A percentile compares a stretch with the other conserved stretches of the same genome.
These are phyloP conservation scores for Mycosphaerella sp. DNA, from an alignment of 2,329 filamentous ascomycete genomes.

Conservation along the genomic window DNA sequence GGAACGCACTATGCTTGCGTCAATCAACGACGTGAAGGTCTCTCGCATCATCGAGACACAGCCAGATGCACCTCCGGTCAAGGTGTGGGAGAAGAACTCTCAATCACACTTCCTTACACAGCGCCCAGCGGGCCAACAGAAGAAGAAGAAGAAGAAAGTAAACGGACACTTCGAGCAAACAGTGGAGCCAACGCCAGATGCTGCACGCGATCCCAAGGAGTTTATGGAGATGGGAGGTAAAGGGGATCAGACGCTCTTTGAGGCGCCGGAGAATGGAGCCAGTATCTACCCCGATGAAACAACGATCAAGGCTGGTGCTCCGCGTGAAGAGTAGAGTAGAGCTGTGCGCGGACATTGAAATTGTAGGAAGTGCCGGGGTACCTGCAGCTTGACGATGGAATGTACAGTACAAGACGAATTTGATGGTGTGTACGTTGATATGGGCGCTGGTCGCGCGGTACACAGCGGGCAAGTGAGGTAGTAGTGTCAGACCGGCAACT, in stretches of 20 bases:
- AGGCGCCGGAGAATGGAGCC: conserved; percentile 46
- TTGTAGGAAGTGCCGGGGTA: too few relatives aligned
- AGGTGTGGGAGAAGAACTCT: conserved; percentile 68
- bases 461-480: too few relatives aligned
- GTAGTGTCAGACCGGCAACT: too few relatives aligned
- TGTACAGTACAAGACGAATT: too few relatives aligned
- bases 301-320: conserved; percentile 15
- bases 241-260: conserved; percentile 73
- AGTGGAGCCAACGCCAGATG: conserved; percentile 61
- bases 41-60: conserved; percentile 53
- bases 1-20: conserved; percentile 78
- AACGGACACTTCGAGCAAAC: conserved; percentile 37
- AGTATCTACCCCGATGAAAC: conserved; percentile 29
- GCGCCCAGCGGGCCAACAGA: conserved; percentile 17
- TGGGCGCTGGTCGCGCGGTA: too few relatives aligned
- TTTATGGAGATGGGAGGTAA: conserved; percentile 82
- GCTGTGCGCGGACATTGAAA: too few relatives aligned
- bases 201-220: conserved; percentile 61
- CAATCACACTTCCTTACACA: conserved; percentile 36
- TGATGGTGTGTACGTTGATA: too few relatives aligned
- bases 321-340: conserved; percentile 4
- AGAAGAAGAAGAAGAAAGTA: conserved; percentile 34
- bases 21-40: conserved; percentile 67
- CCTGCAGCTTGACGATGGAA: too few relatives aligned
- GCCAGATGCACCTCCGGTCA: conserved; percentile 54